Conservation (phyloP, 768 basidiomycete species). For the Suillus hirtellus region DNA sequence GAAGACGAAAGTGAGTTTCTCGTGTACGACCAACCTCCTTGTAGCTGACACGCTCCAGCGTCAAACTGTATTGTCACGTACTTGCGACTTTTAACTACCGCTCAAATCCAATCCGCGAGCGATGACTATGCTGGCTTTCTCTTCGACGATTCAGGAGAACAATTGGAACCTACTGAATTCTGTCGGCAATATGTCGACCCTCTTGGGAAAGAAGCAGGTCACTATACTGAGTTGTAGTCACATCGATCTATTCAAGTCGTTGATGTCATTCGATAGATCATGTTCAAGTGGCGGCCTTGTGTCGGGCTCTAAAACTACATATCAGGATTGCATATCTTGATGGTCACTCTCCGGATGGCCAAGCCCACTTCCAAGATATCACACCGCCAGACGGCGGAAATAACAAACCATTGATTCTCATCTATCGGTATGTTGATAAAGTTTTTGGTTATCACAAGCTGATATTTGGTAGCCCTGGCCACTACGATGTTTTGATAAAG, state of each 20-base stretch:
- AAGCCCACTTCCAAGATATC: constrained; percentile 70
- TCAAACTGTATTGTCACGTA: constrained; percentile 79
- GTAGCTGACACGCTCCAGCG: constrained; percentile 34
- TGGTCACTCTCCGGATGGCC: constrained; percentile 48
- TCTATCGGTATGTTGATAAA: constrained; percentile 64
- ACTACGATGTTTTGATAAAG: constrained; percentile 68
- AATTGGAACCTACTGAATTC: constrained; percentile 69
- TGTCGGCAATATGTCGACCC: constrained; percentile 80
- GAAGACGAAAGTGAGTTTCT: constrained; percentile 44
- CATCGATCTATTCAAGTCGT: neutral
- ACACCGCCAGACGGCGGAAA: constrained; percentile 33
- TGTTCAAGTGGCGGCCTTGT: constrained; percentile 77
- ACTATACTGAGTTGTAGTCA: neutral
- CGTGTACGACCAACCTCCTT: neutral
- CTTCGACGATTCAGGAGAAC: neutral
- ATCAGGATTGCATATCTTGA: constrained; percentile 82
- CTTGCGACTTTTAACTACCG: constrained; percentile 80
- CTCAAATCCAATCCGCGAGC: constrained; percentile 70
- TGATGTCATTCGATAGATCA: constrained; percentile 53
- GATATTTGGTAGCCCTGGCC: constrained; percentile 65
- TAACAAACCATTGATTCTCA: constrained; percentile 57
- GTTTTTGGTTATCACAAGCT: constrained; percentile 8
- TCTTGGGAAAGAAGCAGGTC: constrained; percentile 76
- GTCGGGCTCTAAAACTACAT: constrained; percentile 63
- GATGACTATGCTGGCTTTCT: constrained; percentile 71